A percentile compares a stretch with the other conserved stretches of the same genome.
Evolutionary conservation across 2,329 filamentous ascomycete species (phyloP).

Genomic region (Fusarium sterilihyphosum): DNA sequence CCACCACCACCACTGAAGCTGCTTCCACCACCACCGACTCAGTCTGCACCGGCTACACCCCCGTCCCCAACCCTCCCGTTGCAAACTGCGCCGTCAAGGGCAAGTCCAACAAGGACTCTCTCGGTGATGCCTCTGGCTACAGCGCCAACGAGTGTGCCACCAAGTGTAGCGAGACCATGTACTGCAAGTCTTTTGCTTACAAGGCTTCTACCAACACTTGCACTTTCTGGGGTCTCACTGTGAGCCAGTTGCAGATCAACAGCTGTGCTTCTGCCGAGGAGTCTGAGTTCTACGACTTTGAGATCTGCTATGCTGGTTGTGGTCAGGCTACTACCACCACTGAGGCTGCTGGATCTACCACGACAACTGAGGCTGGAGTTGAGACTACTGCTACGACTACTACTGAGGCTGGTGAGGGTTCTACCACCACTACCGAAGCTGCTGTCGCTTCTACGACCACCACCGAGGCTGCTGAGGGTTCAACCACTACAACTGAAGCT

Average conservation of each 20-base stretch:
- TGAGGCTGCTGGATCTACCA: neutral
- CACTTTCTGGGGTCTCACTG: neutral
- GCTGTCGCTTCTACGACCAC: neutral
- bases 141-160: neutral
- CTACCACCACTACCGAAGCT: neutral
- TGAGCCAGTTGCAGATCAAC: neutral
- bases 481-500: neutral
- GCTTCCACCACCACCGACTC: neutral
- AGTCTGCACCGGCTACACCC: slow-evolving; percentile 13
- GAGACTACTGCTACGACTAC: neutral
- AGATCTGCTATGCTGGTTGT: neutral
- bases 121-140: neutral
- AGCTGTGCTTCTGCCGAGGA: neutral
- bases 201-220: neutral
- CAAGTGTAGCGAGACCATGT: neutral
- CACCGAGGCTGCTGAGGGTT: neutral
- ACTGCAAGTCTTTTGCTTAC: neutral
- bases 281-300: neutral
- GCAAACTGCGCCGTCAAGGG: neutral
- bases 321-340: neutral
- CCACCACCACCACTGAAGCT: neutral
- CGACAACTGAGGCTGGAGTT: neutral
- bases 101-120: neutral
- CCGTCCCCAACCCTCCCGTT: neutral
- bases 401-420: neutral